Evolutionary conservation across 2,329 filamentous ascomycete species (phyloP).

Genomic region (Lecanosticta acicola): DNA sequence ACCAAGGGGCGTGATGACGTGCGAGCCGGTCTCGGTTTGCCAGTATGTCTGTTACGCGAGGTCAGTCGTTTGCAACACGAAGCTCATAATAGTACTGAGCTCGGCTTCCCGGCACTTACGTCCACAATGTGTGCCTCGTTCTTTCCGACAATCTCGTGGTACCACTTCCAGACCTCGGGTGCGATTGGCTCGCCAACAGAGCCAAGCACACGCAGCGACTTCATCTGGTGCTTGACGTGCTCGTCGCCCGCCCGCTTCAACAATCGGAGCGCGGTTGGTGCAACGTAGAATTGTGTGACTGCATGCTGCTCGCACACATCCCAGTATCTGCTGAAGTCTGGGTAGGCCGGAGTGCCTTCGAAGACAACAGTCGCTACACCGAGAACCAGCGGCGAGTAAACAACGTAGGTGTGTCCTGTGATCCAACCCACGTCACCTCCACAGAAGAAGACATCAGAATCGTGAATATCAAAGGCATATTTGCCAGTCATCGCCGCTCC

Average conservation of each 20-base stretch:
- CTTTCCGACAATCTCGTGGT: conserved; percentile 90
- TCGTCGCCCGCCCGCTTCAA: conserved; percentile 94
- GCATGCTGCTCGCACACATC: conserved; percentile 93
- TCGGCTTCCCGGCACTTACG: conserved; percentile 55
- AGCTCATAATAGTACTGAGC: not conserved
- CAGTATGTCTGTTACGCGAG: conserved; percentile 78
- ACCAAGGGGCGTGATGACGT: conserved; percentile 89
- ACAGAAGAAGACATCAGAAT: conserved; percentile 90
- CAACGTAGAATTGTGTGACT: conserved; percentile 97
- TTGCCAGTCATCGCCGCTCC: conserved; percentile 91
- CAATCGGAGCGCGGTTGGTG: conserved; percentile 84
- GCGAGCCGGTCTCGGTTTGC: conserved; percentile 97
- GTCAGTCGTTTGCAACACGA: conserved; percentile 12
- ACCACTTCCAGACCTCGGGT: conserved; percentile 99
- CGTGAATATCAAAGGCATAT: conserved; percentile 98
- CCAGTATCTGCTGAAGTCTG: conserved; percentile 98
- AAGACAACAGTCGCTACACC: conserved; percentile 95
- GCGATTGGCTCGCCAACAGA: conserved; percentile 97
- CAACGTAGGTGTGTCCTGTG: conserved; percentile 96
- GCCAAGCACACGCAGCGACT: conserved; percentile 79
- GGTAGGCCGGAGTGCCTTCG: conserved; percentile 94
- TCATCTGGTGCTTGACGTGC: conserved; percentile 85
- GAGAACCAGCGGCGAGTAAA: conserved; percentile 88
- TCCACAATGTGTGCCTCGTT: conserved; percentile 90
- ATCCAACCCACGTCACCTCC: conserved; percentile 99